Evolutionary conservation across 768 basidiomycete genomes (phyloP).

Genomic region (Suillus plorans): DNA sequence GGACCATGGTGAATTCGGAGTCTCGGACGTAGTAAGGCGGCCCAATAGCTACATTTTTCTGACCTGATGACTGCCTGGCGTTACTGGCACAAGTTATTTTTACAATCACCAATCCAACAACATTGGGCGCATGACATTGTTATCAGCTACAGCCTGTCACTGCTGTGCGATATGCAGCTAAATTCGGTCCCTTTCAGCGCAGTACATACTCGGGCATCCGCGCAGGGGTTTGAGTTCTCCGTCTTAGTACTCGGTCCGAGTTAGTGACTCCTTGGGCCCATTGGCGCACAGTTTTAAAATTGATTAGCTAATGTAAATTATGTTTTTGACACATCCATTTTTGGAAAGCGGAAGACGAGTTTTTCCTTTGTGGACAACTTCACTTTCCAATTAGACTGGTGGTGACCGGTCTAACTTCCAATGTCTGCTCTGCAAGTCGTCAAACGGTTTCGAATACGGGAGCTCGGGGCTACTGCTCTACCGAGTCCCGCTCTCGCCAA

Average conservation of each 20-base stretch:
- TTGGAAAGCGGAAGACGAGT: neutral
- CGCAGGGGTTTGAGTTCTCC: neutral
- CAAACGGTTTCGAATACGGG: slow-evolving; percentile 26
- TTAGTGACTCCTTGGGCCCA: too few species aligned
- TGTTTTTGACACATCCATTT: neutral
- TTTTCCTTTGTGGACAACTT: neutral
- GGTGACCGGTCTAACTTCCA: neutral
- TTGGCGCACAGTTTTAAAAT: too few species aligned
- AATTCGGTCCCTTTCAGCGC: neutral
- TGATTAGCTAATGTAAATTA: too few species aligned
- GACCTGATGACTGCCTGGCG: neutral
- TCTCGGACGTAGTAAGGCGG: neutral
- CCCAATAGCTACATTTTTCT: too few species aligned
- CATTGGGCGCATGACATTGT: neutral
- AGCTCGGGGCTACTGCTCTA: slow-evolving; percentile 19
- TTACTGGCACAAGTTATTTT: neutral
- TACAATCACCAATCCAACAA: neutral
- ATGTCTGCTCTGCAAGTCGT: slow-evolving; percentile 16
- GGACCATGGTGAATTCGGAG: too few species aligned
- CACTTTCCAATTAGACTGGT: neutral
- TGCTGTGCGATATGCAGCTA: neutral
- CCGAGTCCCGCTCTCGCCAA: slow-evolving; percentile 12
- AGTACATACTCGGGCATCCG: neutral
- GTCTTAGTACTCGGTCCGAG: too few species aligned
- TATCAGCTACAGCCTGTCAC: too few species aligned